A percentile compares a stretch with the other conserved stretches of the same genome.
Evolutionary conservation across 176 grass and related monocot genomes (phyloP).

Genomic region (Aegilops speltoides): DNA sequence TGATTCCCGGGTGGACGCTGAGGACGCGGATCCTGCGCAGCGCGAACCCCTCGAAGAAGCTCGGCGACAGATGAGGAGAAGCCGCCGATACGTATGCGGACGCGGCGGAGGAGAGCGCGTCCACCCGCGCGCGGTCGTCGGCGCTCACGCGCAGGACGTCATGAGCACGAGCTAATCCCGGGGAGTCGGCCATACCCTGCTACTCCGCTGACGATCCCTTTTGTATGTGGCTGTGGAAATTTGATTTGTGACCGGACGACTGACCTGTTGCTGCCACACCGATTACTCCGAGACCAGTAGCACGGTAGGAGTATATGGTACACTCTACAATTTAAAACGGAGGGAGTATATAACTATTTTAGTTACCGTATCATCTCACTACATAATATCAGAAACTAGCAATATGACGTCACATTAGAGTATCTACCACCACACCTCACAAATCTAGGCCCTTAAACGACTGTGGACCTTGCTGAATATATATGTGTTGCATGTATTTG

Average conservation of each 20-base stretch:
- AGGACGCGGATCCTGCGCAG: slow-evolving; percentile 65
- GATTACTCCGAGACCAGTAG: not conserved
- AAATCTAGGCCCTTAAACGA: no score
- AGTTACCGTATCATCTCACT: no score
- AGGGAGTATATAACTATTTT: no score
- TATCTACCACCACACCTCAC: no score
- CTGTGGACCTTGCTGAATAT: no score
- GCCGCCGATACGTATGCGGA: not conserved
- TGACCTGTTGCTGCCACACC: not conserved
- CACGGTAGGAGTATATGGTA: no score
- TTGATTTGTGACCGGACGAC: not conserved
- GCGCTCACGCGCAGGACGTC: slow-evolving; percentile 33
- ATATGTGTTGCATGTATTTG: no score
- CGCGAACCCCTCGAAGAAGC: slow-evolving; percentile 77
- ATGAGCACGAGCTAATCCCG: not conserved
- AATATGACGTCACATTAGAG: no score
- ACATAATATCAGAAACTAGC: no score
- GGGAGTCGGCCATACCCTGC: not conserved
- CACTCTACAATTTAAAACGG: no score
- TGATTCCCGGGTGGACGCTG: slow-evolving; percentile 46
- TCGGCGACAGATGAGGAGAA: not conserved
- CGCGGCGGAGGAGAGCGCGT: slow-evolving; percentile 37
- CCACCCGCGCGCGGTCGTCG: slow-evolving; percentile 42
- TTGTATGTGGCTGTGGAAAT: not conserved
- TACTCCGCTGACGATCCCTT: not conserved